A percentile compares a stretch with the other conserved stretches of the same genome.
Evolutionary conservation across 1,284 basidiomycete genomes (phyloP).

Genomic region (Sanghuangporus sanghuang): DNA sequence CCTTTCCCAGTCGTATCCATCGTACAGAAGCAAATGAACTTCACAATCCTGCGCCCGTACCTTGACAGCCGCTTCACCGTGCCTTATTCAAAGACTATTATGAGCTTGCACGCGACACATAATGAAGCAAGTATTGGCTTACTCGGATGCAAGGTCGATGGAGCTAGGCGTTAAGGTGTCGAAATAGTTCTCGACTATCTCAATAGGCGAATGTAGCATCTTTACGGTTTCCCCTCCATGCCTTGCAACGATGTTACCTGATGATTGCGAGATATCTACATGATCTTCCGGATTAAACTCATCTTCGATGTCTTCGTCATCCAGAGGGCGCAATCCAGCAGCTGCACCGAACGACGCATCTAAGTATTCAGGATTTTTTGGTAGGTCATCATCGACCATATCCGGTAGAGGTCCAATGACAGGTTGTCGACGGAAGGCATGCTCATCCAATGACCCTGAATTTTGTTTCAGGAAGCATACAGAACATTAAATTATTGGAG

Average conservation of each 20-base stretch:
- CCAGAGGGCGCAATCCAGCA: constrained; percentile 66
- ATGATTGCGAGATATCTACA: constrained; percentile 25
- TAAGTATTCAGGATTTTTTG: constrained; percentile 83
- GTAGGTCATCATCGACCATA: constrained; percentile 89
- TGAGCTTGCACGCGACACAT: neutral
- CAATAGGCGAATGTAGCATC: constrained; percentile 56
- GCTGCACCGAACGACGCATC: constrained; percentile 77
- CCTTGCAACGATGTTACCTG: constrained; percentile 43
- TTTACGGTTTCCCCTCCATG: constrained; percentile 83
- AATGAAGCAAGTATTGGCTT: constrained; percentile 20
- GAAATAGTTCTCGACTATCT: constrained; percentile 69
- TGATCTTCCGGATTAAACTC: constrained; percentile 51
- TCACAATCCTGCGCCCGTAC: constrained; percentile 59
- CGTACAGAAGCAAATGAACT: constrained; percentile 70
- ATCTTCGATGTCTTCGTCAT: constrained; percentile 67
- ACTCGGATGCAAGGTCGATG: constrained; percentile 43
- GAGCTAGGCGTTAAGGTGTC: constrained; percentile 57
- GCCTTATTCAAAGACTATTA: constrained; percentile 28
- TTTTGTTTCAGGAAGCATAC: neutral
- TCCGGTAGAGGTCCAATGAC: constrained; percentile 78
- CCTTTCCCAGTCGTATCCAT: constrained; percentile 90
- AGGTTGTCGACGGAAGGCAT: constrained; percentile 72
- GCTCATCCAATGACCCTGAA: constrained; percentile 60
- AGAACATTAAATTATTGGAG: constrained; percentile 13
- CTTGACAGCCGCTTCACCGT: constrained; percentile 43